These are phyloP conservation scores for Schwanniomyces polymorphus DNA, from an alignment of 805 yeast genomes.

Conservation along the genomic window DNA sequence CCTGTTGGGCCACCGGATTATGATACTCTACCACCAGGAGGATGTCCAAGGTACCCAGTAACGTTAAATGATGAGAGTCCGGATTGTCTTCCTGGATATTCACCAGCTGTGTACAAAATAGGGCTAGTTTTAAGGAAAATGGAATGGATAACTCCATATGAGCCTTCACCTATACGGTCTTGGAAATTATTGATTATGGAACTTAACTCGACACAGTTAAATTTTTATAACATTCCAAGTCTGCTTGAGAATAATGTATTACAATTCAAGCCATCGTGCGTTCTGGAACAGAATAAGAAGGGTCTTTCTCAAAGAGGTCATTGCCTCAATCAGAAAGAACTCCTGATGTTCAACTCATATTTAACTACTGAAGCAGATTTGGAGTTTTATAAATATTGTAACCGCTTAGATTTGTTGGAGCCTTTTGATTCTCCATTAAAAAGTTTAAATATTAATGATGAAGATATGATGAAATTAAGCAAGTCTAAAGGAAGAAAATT, in stretches of 20 bases:
- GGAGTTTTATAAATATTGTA: slow-evolving; percentile 25
- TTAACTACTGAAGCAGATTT: slow-evolving; percentile 25
- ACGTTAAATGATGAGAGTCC: slow-evolving; percentile 11
- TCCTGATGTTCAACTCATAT: slow-evolving; percentile 11
- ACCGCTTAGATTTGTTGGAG: slow-evolving; percentile 17
- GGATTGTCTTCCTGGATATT: slow-evolving; percentile 61
- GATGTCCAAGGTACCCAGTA: slow-evolving; percentile 41
- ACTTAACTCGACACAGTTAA: slow-evolving; percentile 83
- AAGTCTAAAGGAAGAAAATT: slow-evolving; percentile 27
- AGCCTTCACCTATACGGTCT: slow-evolving; percentile 59
- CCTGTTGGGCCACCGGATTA: slow-evolving; percentile 42
- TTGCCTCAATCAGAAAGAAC: slow-evolving; percentile 3
- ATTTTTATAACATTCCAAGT: slow-evolving; percentile 52
- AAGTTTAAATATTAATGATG: background rate
- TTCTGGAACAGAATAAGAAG: background rate
- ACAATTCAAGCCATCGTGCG: slow-evolving; percentile 13
- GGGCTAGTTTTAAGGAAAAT: slow-evolving; percentile 62
- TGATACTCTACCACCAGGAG: slow-evolving; percentile 41
- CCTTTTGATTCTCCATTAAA: background rate
- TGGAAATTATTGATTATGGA: slow-evolving; percentile 76
- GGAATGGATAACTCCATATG: slow-evolving; percentile 81
- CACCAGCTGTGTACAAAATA: slow-evolving; percentile 62
- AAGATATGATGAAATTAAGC: background rate
- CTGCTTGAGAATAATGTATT: slow-evolving; percentile 27
- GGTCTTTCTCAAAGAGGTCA: slow-evolving; percentile 3